These are phyloP conservation scores for Mytilinidion resinicola DNA, from an alignment of 495 filamentous ascomycete genomes.

Conservation along the genomic window DNA sequence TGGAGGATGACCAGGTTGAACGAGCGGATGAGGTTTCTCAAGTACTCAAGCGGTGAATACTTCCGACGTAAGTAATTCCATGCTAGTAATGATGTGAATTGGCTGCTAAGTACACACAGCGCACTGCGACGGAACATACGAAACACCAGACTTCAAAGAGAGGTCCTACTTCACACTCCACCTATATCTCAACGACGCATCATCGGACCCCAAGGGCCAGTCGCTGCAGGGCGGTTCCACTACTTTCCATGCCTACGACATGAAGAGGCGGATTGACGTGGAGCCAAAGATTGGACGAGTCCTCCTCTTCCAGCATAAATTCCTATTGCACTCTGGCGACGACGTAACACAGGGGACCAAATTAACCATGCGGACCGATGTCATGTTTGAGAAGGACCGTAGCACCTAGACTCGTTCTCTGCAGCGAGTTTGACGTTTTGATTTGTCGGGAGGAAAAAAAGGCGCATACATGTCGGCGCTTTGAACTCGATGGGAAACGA, in stretches of 20 bases:
- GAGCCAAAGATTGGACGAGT: slow-evolving; percentile 64
- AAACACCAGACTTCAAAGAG: slow-evolving; percentile 52
- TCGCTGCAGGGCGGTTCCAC: slow-evolving; percentile 56
- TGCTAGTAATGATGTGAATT: background rate
- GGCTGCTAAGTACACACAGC: slow-evolving; percentile 37
- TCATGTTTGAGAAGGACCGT: slow-evolving; percentile 53
- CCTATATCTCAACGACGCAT: slow-evolving; percentile 67
- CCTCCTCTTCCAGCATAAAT: slow-evolving; percentile 69
- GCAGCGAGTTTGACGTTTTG: too few relatives aligned
- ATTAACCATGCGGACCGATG: slow-evolving; percentile 69
- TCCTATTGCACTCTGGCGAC: slow-evolving; percentile 66
- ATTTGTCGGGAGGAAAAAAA: too few relatives aligned
- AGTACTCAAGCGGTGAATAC: slow-evolving; percentile 68
- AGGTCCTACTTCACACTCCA: slow-evolving; percentile 70
- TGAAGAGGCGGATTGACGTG: slow-evolving; percentile 50
- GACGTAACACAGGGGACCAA: slow-evolving; percentile 67
- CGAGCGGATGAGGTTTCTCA: slow-evolving; percentile 73
- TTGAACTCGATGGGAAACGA: too few relatives aligned
- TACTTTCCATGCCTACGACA: slow-evolving; percentile 50
- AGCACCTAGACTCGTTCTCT: too few relatives aligned
- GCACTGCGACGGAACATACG: slow-evolving; percentile 68
- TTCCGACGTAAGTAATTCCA: slow-evolving; percentile 54
- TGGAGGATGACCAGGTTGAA: slow-evolving; percentile 60
- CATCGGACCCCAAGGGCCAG: slow-evolving; percentile 39
- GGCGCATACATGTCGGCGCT: too few relatives aligned